Percentiles rank a stretch among this genome's conserved stretches.
Conservation (phyloP, 1,284 basidiomycete genomes). For the Ceratobasidium theobromae region DNA sequence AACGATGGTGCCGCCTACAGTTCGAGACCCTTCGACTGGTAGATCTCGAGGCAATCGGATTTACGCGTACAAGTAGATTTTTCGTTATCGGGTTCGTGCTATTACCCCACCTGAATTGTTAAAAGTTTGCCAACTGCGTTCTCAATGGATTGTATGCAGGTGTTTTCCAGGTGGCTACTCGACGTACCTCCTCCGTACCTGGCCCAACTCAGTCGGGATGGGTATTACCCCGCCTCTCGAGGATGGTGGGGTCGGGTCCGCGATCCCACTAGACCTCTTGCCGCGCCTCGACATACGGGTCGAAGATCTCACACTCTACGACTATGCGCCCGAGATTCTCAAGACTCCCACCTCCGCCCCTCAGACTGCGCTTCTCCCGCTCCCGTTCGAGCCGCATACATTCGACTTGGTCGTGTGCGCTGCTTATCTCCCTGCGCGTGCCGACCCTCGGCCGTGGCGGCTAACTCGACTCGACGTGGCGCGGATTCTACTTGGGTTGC, state of each 20-base stretch:
- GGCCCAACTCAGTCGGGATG: neutral
- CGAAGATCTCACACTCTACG: constrained; percentile 10
- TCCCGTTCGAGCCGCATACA: too few relatives aligned
- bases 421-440: too few relatives aligned
- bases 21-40: too few relatives aligned
- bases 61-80: constrained; percentile 3
- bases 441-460: too few relatives aligned
- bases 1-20: too few relatives aligned
- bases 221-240: constrained; percentile 24
- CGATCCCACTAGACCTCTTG: neutral
- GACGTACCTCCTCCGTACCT: neutral
- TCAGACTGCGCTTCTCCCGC: too few relatives aligned
- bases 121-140: too few relatives aligned
- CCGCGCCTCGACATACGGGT: neutral
- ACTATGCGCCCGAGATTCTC: too few relatives aligned
- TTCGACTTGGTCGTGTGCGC: too few relatives aligned
- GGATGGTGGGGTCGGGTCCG: constrained; percentile 20
- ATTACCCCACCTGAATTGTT: neutral
- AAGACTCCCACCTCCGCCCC: too few relatives aligned
- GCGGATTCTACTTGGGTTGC: constrained; percentile 43
- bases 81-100: constrained; percentile 28
- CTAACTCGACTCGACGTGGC: constrained; percentile 39
- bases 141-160: neutral
- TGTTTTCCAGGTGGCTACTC: constrained; percentile 30
- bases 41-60: too few relatives aligned